These are phyloP conservation scores for Viridothelium virens DNA, from an alignment of 495 filamentous ascomycete genomes.

Conservation along the genomic window DNA sequence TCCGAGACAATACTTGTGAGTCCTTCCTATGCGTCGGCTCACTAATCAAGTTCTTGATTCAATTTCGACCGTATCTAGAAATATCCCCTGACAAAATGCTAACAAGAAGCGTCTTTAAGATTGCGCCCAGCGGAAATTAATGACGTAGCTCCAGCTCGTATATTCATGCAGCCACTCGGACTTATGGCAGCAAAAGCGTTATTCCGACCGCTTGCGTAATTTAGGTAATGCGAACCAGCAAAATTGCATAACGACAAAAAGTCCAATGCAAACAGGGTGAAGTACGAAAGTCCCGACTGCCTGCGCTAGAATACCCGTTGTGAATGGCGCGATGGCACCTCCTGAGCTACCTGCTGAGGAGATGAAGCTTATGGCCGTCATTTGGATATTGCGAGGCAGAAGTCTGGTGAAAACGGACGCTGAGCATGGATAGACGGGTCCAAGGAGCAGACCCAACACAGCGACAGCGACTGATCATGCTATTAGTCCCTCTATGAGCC, in stretches of 20 bases:
- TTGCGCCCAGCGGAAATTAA: not conserved
- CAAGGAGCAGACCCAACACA: constrained; percentile 68
- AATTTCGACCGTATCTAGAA: too few species aligned
- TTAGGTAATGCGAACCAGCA: constrained; percentile 56
- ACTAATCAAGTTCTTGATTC: too few species aligned
- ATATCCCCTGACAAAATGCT: too few species aligned
- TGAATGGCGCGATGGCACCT: constrained; percentile 66
- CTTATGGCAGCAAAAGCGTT: not conserved
- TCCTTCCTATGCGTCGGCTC: too few species aligned
- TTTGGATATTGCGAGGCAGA: constrained; percentile 55
- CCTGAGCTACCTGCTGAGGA: constrained; percentile 66
- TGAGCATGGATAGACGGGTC: constrained; percentile 68
- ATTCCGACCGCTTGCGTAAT: constrained; percentile 49
- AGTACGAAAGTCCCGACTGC: constrained; percentile 63
- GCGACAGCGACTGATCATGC: constrained; percentile 47
- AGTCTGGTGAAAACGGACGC: constrained; percentile 57
- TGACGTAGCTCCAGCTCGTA: not conserved
- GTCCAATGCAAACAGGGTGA: constrained; percentile 57
- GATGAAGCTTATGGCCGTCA: constrained; percentile 61
- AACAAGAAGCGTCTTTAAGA: too few species aligned
- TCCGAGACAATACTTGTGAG: too few species aligned
- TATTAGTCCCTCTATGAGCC: not conserved
- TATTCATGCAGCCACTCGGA: not conserved
- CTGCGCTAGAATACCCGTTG: constrained; percentile 63
- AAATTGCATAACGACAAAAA: constrained; percentile 62